These are phyloP conservation scores for Wickerhamomyces xylosicus DNA, from an alignment of 805 yeast species.

Conservation along the genomic window DNA sequence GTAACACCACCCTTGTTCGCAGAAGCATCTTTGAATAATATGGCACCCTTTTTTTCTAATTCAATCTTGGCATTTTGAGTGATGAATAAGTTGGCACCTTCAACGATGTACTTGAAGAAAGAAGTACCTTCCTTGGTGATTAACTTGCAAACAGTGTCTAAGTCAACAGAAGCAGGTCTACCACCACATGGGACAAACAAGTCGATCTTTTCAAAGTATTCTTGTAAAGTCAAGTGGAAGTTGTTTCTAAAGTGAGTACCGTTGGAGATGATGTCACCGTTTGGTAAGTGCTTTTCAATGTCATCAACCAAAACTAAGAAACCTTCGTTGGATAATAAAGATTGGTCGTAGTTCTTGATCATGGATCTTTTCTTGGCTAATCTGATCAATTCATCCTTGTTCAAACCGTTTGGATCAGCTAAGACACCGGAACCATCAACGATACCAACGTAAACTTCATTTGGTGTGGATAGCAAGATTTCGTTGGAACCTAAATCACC, in stretches of 20 bases:
- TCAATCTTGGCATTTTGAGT: constrained; percentile 88
- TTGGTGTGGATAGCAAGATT: constrained; percentile 65
- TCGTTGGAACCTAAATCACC: constrained; percentile 97
- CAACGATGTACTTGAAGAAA: constrained; percentile 80
- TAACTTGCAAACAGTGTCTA: constrained; percentile 64
- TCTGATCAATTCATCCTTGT: constrained; percentile 66
- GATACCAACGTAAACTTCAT: constrained; percentile 76
- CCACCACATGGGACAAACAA: constrained; percentile 98
- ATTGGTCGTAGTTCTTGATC: constrained; percentile 57
- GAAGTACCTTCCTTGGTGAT: constrained; percentile 68
- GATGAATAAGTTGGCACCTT: constrained; percentile 94
- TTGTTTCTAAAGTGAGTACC: constrained; percentile 88
- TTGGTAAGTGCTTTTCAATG: constrained; percentile 63
- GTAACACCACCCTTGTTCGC: constrained; percentile 99
- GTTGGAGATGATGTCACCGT: constrained; percentile 60
- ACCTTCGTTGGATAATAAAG: constrained; percentile 64
- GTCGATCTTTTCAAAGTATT: constrained; percentile 56
- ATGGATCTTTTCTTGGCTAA: constrained; percentile 72
- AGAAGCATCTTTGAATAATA: constrained; percentile 90
- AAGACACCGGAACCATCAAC: constrained; percentile 96
- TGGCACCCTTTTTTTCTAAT: constrained; percentile 78
- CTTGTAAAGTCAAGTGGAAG: constrained; percentile 69
- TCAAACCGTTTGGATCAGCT: constrained; percentile 83
- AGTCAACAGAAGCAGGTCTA: constrained; percentile 91
- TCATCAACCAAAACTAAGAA: constrained; percentile 83